Base-by-base conservation (phyloP, 352 stramenopile genomes). In the Phytophthora cryptogea region DNA sequence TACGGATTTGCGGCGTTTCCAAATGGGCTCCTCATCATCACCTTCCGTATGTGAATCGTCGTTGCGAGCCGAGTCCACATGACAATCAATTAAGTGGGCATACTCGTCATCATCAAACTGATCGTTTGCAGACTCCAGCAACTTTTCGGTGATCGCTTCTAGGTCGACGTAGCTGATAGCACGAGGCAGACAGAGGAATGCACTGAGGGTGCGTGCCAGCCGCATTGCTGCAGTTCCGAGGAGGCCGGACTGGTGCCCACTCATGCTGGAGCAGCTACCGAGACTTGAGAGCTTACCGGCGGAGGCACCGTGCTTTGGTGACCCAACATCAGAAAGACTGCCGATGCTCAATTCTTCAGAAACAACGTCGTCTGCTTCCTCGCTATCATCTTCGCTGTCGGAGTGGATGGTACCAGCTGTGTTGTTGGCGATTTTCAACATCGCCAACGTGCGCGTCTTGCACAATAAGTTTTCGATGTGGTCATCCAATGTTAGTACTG, bases 351-450 rank as follows among this genome's bases (percentile, higher is more conserved):
- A 20, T 20, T 72, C 64, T 17, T 74, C 66, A n/a, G 61, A 70
- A n/a, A 74, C 64, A 26, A 77, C 48, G 9, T 66, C 61, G 5
- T 82, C 68, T 5, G 72, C 64, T 31, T 82, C 66, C 2, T 76
- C 76, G 3, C 73, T 70, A 8, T 80, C 66, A 11, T 83, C 70
- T 2, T 73, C 58, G 7, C 74, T 77, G 10, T 85, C 75, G 3
- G 78, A 83, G 1, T 74, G 64, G 7, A 89, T 55, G 23, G 85
- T 68, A 27, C 81, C 65, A 5, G 76, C 82, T n/a, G 82, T 89
- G 54, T 89, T 89, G 49, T 88, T 89, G 41, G 78, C 82, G 32
- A 89, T 88, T 42, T 88, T 88, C 39, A 89, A 66, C 56, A 91
- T 66, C 17, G 82, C 80, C 20, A 91, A 60, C 13, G 78, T 88